Base-by-base conservation (phyloP, 805 yeast genomes). In the Yarrowia yakushimensis region DNA sequence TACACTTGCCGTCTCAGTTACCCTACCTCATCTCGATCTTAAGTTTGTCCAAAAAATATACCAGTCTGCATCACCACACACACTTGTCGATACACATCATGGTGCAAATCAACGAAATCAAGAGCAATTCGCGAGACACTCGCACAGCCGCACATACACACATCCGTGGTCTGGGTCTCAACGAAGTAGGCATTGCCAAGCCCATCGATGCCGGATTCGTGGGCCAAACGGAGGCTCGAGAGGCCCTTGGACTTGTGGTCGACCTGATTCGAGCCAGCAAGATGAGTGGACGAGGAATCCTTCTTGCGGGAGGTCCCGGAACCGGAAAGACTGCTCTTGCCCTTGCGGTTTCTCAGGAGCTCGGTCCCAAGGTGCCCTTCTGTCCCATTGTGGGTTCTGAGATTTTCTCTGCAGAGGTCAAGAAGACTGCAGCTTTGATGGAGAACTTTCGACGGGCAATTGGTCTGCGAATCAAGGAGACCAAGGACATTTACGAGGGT, bases 311-410 rank as follows among this genome's bases (percentile, higher is more conserved):
- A 60, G 96, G 96, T 6, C 98, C 99, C 10, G 97, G 98, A 0
- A 93, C 98, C 6, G 99, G 99, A 72, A 94, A 94, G 74, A 94
- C 99, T 2, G 99, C 99, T 0, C 81, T 94, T 70, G 98, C 98
- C 0, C 80, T 94, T 69, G 99, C 97, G 1, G 85, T 94, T 63
- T 90, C 97, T 3, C 98, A 94, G 73, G 97, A 90, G 73, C 80
- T 94, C 69, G 99, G 99, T 4, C 94, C 96, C 39, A 91, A 93
- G 72, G 98, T 94, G 62, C 99, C 99, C 50, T 94, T 94, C 73
- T 92, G 97, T 71, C 98, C 98, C 4, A 86, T 94, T 69, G 97
- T 96, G 23, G 99, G 97, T 37, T 84, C 91, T 64, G 99, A 94
- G 76, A 79, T 94, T 65, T 94, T 86, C 70, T 87, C 96, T 12